Base-by-base conservation (phyloP, 176 grass and related monocot species). In the Zea mays region DNA sequence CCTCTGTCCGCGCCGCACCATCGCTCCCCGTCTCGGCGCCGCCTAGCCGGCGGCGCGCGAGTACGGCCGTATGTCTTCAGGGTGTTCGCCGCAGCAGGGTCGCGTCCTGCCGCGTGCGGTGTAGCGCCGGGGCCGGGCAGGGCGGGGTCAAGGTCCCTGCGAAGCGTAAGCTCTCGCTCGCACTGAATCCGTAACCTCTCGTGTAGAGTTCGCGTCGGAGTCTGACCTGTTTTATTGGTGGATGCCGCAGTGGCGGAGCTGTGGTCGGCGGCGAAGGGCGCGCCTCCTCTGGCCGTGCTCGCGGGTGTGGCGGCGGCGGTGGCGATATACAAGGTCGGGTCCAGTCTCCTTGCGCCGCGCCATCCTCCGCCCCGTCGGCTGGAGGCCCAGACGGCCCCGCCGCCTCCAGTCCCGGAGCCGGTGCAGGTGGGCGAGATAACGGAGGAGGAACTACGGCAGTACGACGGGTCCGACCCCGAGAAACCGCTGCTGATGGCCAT, bases 401-500 rank as follows among this genome's bases (percentile, higher is more conserved):
- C 69, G 10, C 64, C 81, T 42, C 76, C 71, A 0, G 57, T 86
- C 84, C 43, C 87, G 27, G 86, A 88, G 45, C 89, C 91, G 27
- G 95, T 98, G 39, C 45, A 89, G 62, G 82, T 94, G 20, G 89
- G 95, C 3, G 87, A 98, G 78, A 82, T 98, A 38, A 81, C 74
- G 21, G 85, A 86, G 70, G 95, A 92, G 55, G 95, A 98, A 51
- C 77, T 98, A 43, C 79, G 56, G 80, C 83, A 35, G 66, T 98
- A 94, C 48, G 87, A 94, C 13, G 91, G 91, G 71, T 94, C 91
- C 48, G 89, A 92, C 69, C 80, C 82, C 12, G 86, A 92, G 71
- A 92, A 92, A 43, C 91, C 91, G 1, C 85, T 94, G 1, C 89
- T 98, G 14, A 94, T 98, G 95, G 91, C 91, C 56, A 92, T 98